Evolutionary conservation across 2,329 filamentous ascomycete species (phyloP).

Genomic region (Malbranchea zuffiana): DNA sequence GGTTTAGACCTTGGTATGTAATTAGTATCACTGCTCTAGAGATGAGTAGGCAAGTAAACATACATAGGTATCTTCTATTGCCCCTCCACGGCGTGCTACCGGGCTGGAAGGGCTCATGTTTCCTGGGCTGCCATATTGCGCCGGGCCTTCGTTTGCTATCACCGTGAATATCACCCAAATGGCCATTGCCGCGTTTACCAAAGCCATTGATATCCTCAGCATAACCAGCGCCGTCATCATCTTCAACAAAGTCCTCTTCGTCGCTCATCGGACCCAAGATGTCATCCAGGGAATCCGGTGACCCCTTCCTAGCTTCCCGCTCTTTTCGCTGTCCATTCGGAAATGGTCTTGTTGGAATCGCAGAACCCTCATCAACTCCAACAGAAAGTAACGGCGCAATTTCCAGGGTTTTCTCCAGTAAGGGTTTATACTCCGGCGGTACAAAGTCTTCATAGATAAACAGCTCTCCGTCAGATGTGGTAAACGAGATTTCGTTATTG

Average conservation of each 20-base stretch:
- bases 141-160: conserved; percentile 43
- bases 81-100: conserved; percentile 94
- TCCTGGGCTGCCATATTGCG: conserved; percentile 48
- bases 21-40: conserved; percentile 23
- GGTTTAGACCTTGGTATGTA: conserved; percentile 50
- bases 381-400: conserved; percentile 80
- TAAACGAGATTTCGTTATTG: conserved; percentile 81
- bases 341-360: conserved; percentile 49
- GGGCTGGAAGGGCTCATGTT: conserved; percentile 81
- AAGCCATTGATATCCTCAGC: conserved; percentile 52
- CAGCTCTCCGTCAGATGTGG: conserved; percentile 82
- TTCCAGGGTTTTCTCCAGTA: conserved; percentile 49
- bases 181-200: conserved; percentile 50
- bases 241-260: conserved; percentile 76
- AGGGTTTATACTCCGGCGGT: conserved; percentile 37
- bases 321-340: conserved; percentile 43
- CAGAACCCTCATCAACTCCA: conserved; percentile 57
- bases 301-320: conserved; percentile 44
- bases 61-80: conserved; percentile 80
- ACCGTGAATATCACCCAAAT: conserved; percentile 37
- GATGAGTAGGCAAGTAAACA: conserved; percentile 11
- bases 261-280: conserved; percentile 57
- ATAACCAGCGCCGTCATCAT: conserved; percentile 92
- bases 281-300: conserved; percentile 68
- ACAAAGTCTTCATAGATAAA: conserved; percentile 65